Evolutionary conservation across 2,329 filamentous ascomycete genomes (phyloP).

Genomic region (Atkinsonella texensis): DNA sequence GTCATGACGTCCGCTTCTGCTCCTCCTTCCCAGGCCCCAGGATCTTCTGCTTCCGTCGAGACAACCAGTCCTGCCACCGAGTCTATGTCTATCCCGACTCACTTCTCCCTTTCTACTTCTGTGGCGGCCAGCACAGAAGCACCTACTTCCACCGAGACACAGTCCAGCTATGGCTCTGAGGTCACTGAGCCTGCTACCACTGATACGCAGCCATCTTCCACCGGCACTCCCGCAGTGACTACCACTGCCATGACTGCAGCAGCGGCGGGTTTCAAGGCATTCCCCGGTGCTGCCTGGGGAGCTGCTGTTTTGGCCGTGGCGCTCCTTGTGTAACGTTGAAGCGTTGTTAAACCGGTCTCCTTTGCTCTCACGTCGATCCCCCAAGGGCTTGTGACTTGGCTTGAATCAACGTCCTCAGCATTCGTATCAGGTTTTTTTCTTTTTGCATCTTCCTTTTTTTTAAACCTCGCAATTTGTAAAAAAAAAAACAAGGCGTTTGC

Average conservation of each 20-base stretch:
- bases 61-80: constrained; percentile 3
- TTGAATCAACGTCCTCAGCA: background rate
- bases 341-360: background rate
- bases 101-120: constrained; percentile 5
- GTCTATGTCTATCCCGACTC: constrained; percentile 1
- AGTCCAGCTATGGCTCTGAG: constrained; percentile 7
- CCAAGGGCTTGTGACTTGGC: background rate
- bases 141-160: background rate
- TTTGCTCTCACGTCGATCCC: background rate
- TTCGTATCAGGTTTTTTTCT: background rate
- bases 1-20: constrained; percentile 15
- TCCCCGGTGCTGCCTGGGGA: constrained; percentile 14
- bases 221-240: constrained; percentile 14
- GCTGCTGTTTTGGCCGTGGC: constrained; percentile 15
- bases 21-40: constrained; percentile 11
- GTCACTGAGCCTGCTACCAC: constrained; percentile 1
- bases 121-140: constrained; percentile 5
- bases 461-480: background rate
- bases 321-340: constrained; percentile 14
- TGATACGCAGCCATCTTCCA: background rate
- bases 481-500: background rate
- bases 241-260: constrained; percentile 20
- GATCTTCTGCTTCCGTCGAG: constrained; percentile 10
- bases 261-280: constrained; percentile 12
- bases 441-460: background rate